Base-by-base conservation (phyloP, 768 basidiomycete species). In the Boletus sp. region DNA sequence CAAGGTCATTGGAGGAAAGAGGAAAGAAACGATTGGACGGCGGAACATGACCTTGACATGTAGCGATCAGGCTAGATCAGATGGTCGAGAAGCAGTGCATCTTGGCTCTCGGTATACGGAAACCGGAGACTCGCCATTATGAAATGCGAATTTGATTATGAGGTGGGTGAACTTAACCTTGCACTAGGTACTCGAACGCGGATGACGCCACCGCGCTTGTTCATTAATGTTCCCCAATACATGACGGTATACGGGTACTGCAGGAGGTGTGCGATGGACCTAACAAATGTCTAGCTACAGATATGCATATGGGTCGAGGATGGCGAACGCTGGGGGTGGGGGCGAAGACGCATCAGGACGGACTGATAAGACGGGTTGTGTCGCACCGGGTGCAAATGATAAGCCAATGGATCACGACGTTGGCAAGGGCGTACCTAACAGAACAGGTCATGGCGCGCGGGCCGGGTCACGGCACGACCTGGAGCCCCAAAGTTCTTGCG, bases 401-500 rank as follows among this genome's bases (percentile, higher is more conserved):
- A 62, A 68, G 65, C 63, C 51, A 55, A 62, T 59, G 60, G n/a
- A 54, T 41, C 51, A 56, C 54, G 52, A 59, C 52, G 53, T 46
- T 59, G 55, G 57, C 64, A 66, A 63, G 51, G 48, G 47, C 68
- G 65, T 67, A 72, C 71, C 68, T 69, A 56, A 51, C 46, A 36
- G 44, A 39, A 59, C 50, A 50, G 50, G 51, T 56, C 48, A 47
- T 54, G 52, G 58, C 50, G 49, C 47, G 52, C 58, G 56, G 53
- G 40, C 61, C 63, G 61, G 60, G 67, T 85, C 79, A 98, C 70
- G 91, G 87, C 58, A 98, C 87, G 54, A 98, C 92, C 68, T 89
- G 85, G 46, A 99, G 79, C 33, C 97, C 97, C 67, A 97, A 76
- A 59, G 87, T 92, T 78, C 79, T 87, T 50, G 94, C 94, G 64